These are phyloP conservation scores for Nowakowskiella sp. DNA, from an alignment of 192 early-diverging fungal genomes.

Conservation along the genomic window DNA sequence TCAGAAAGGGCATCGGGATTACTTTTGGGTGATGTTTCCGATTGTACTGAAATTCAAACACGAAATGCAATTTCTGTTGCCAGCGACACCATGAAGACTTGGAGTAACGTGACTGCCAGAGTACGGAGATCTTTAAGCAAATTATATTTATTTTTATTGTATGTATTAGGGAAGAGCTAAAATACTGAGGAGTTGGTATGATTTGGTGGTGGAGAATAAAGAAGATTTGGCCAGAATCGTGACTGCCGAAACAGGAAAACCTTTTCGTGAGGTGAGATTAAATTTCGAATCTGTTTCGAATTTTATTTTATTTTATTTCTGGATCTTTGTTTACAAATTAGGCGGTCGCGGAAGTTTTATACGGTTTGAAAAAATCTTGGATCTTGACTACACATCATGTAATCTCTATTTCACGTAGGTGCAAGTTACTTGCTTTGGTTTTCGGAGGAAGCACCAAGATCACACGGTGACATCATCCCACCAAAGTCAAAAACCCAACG, in stretches of 20 bases:
- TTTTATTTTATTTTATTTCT: not conserved
- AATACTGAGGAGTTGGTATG: conserved; percentile 19
- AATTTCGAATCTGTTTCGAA: not conserved
- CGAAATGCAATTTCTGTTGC: conserved; percentile 9
- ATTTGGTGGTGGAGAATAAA: conserved; percentile 55
- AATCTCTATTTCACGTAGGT: not conserved
- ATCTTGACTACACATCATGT: conserved; percentile 5
- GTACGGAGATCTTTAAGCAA: not conserved
- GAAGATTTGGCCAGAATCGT: conserved; percentile 71
- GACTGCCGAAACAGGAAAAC: conserved; percentile 81
- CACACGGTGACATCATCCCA: conserved; percentile 72
- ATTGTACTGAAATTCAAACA: too few relatives aligned
- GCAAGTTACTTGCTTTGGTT: conserved; percentile 74
- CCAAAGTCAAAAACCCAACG: conserved; percentile 43
- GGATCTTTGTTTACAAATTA: not conserved
- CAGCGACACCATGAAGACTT: not conserved
- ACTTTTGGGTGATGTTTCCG: too few relatives aligned
- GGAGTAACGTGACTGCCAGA: conserved; percentile 14
- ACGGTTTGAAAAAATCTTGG: conserved; percentile 34
- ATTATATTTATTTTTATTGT: not conserved
- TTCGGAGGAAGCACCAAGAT: conserved; percentile 72
- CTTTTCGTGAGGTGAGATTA: conserved; percentile 17
- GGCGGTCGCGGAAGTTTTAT: conserved; percentile 46
- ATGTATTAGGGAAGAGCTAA: not conserved
- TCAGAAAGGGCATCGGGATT: too few relatives aligned